These are phyloP conservation scores for Calonectria pteridis DNA, from an alignment of 2,329 filamentous ascomycete species.

Conservation along the genomic window DNA sequence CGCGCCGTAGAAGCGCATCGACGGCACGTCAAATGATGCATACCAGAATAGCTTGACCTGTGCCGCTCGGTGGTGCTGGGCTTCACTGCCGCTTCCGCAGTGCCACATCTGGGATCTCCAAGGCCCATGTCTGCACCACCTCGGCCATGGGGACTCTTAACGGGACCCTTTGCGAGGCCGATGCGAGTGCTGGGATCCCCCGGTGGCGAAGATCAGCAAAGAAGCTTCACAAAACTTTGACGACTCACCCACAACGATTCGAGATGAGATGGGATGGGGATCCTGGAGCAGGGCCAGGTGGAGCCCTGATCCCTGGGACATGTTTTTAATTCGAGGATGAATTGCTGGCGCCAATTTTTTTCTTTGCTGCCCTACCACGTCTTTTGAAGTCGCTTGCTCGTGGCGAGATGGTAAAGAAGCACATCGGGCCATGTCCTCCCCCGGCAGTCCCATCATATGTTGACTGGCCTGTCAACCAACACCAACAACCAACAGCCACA, in stretches of 20 bases:
- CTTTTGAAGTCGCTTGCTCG: not conserved
- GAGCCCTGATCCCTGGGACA: not conserved
- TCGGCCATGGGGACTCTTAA: not conserved
- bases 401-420: slow-evolving; percentile 3
- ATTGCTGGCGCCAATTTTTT: slow-evolving; percentile 8
- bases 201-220: not conserved
- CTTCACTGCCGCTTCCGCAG: slow-evolving; percentile 1
- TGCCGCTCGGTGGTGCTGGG: not conserved
- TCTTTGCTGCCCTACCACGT: not conserved
- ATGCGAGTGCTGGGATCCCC: not conserved
- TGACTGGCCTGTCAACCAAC: slow-evolving; percentile 3
- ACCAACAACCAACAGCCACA: slow-evolving; percentile 6
- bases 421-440: slow-evolving; percentile 11
- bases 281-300: slow-evolving; percentile 3
- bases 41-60: not conserved
- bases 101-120: not conserved
- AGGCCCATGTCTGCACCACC: not conserved
- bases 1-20: not conserved
- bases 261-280: slow-evolving; percentile 25
- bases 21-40: not conserved
- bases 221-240: slow-evolving; percentile 13
- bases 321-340: not conserved
- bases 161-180: not conserved
- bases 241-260: not conserved
- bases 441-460: slow-evolving; percentile 12